A percentile compares a stretch with the other conserved stretches of the same genome.
These are phyloP conservation scores for Coniosporium apollinis DNA, from an alignment of 495 filamentous ascomycete species.

Conservation along the genomic window DNA sequence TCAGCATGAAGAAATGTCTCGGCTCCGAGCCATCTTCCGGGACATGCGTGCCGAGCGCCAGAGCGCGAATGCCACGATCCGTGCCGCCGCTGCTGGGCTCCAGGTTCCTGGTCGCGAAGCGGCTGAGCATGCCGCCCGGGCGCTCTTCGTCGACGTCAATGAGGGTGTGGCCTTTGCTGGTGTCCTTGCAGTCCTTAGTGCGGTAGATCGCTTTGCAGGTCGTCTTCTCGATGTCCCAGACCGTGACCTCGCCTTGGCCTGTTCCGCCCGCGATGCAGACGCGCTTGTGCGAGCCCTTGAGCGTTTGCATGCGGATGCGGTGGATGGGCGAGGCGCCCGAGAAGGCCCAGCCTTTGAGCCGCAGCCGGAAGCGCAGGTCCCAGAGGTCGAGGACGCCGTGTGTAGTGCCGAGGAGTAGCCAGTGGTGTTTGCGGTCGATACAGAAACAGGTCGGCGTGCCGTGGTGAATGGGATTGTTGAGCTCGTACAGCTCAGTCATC, in stretches of 20 bases:
- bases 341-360: conserved; percentile 78
- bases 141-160: conserved; percentile 84
- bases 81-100: conserved; percentile 34
- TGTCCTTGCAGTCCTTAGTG: conserved; percentile 30
- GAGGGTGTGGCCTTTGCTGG: conserved; percentile 52
- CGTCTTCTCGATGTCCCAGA: conserved; percentile 89
- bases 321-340: conserved; percentile 70
- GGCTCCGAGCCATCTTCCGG: conserved; percentile 42
- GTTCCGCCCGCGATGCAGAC: conserved; percentile 80
- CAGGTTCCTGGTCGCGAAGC: conserved; percentile 58
- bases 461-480: conserved; percentile 86
- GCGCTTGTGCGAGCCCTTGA: conserved; percentile 51
- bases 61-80: conserved; percentile 32
- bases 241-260: conserved; percentile 77
- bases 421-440: conserved; percentile 65
- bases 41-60: conserved; percentile 34
- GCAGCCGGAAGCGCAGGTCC: conserved; percentile 85
- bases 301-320: conserved; percentile 58
- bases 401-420: conserved; percentile 81
- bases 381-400: conserved; percentile 88
- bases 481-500: conserved; percentile 63
- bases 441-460: conserved; percentile 89
- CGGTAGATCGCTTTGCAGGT: conserved; percentile 82
- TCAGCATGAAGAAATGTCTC: conserved; percentile 56
- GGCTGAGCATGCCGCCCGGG: conserved; percentile 73